Evolutionary conservation across 1,284 basidiomycete genomes (phyloP).

Genomic region (Malassezia slooffiae): DNA sequence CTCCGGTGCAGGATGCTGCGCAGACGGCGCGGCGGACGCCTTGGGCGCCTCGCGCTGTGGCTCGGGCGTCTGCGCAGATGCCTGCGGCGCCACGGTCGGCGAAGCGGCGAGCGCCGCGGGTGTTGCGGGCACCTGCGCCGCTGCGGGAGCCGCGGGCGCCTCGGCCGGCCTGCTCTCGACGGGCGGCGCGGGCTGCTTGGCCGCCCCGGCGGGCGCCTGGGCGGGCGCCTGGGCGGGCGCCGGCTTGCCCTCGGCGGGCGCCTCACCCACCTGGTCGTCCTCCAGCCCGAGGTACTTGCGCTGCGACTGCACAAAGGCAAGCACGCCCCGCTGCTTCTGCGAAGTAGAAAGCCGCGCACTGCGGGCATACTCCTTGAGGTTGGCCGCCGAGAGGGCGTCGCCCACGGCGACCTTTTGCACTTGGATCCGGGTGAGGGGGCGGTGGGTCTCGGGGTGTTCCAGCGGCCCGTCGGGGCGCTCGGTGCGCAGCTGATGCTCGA

Average conservation of each 20-base stretch:
- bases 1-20: too few species aligned
- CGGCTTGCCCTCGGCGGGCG: slow-evolving; percentile 47
- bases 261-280: slow-evolving; percentile 51
- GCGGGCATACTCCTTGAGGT: slow-evolving; percentile 69
- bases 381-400: slow-evolving; percentile 45
- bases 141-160: background rate
- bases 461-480: slow-evolving; percentile 1
- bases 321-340: slow-evolving; percentile 3
- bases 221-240: slow-evolving; percentile 44
- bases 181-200: slow-evolving; percentile 1
- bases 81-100: too few species aligned
- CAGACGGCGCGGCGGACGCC: too few species aligned
- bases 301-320: slow-evolving; percentile 5
- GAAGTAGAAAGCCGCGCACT: slow-evolving; percentile 55
- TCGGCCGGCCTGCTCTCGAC: background rate
- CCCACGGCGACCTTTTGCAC: slow-evolving; percentile 51
- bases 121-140: background rate
- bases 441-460: slow-evolving; percentile 14
- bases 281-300: slow-evolving; percentile 2
- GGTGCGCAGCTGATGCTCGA: slow-evolving; percentile 52
- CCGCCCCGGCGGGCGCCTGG: background rate
- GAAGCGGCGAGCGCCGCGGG: too few species aligned
- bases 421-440: slow-evolving; percentile 52
- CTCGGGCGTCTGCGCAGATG: too few species aligned
- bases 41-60: too few species aligned